Base-by-base conservation (phyloP, 2,329 filamentous ascomycete species). In the Beauveria rudraprayagi region DNA sequence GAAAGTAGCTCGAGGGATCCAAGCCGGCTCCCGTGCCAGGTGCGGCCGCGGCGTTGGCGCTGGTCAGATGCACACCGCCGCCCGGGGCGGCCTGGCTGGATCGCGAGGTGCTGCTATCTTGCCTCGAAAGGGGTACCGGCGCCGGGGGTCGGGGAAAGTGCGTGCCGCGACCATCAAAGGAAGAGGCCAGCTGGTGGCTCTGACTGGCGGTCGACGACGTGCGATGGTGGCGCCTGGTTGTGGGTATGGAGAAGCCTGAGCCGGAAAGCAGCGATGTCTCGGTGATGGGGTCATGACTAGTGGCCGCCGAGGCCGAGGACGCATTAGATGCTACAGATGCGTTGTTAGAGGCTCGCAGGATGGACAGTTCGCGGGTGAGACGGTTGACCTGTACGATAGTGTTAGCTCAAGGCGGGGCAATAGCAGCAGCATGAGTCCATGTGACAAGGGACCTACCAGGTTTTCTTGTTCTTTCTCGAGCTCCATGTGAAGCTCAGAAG, bases 391-490 rank as follows among this genome's bases (percentile, higher is more conserved):
- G 70, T 11, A 50, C 26, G 34, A 22, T 51, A 34, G 24, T 22
- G 53, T 48, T 55, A 53, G 50, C 19, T 28, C 24, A 4, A 14
- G 43, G 46, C 16, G 22, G 57, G 30, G 56, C 11, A 41, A 16
- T n/a, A 41, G 17, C 19, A 24, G 54, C 52, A 43, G 17, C 2
- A 48, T 24, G 54, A 56, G 34, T 16, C 16, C 46, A 28, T 51
- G 56, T 43, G 46, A 19, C 34, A 19, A 6, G 40, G 30, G 41
- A 77, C 85, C 65, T 80, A 94, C 92, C 68, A 97, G 88, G 41
- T 92, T 90, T 74, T 97, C 93, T 69, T 97, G 92, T 71, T 97
- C 93, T 74, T 95, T 94, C 75, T 97, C 93, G 28, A 97, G 80
- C 76, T 96, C 86, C 63, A 90, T 80, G 73, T 97, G 92, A 63